Conservation (phyloP, 306 rosid genomes). For the Corylus heterophylla region DNA sequence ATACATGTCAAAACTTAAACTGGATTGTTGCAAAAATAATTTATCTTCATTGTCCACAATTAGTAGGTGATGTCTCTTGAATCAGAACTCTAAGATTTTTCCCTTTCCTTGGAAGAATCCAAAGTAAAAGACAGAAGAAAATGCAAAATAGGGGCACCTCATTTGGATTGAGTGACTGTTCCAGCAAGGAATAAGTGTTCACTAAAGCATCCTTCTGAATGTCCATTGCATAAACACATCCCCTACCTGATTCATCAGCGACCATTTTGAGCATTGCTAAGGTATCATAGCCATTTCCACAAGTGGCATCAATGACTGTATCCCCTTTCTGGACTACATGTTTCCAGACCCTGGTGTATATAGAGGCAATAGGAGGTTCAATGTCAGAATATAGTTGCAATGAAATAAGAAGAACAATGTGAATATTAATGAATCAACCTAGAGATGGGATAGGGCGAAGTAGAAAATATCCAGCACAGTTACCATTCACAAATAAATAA, state of each 20-base stretch:
- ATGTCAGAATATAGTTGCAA: conserved; percentile 5
- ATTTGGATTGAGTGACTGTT: conserved; percentile 44
- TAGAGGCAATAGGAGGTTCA: conserved; percentile 15
- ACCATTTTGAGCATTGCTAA: conserved; percentile 78
- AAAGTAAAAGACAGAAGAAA: not conserved
- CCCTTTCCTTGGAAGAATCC: not conserved
- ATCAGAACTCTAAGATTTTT: not conserved
- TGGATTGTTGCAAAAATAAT: not conserved
- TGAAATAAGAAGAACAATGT: not conserved
- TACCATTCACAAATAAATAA: not conserved
- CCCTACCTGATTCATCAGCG: conserved; percentile 59
- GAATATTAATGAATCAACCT: not conserved
- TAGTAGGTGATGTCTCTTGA: not conserved
- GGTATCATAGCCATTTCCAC: conserved; percentile 89
- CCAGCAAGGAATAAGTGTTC: conserved; percentile 59
- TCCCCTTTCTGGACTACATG: conserved; percentile 69
- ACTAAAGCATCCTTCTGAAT: conserved; percentile 79
- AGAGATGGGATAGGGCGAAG: not conserved
- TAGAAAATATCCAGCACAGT: not conserved
- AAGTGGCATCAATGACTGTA: conserved; percentile 83
- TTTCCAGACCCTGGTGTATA: conserved; percentile 69
- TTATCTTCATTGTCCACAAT: not conserved
- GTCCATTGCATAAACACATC: conserved; percentile 67
- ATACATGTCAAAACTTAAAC: not conserved
- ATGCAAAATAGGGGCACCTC: conserved; percentile 42